phyloP scores from a whole-genome alignment of 1,139 yeast genomes.

The Fermentozyma sake region DNA sequence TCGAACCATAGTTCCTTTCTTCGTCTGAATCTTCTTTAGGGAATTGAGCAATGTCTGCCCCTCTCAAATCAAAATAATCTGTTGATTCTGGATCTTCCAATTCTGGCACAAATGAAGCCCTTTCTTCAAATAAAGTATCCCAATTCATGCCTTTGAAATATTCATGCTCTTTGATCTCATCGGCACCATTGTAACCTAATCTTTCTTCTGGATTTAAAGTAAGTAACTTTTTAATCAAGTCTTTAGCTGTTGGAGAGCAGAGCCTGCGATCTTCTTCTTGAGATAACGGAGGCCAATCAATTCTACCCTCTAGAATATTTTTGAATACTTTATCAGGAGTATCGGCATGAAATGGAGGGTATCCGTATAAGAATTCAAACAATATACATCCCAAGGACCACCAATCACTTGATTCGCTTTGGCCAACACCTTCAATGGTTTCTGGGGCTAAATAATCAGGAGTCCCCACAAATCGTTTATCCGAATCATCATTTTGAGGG shows the following conservation, averaged over 20 bases:
- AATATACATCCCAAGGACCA: conserved; percentile 97
- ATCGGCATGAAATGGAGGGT: conserved; percentile 89
- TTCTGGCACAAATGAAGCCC: conserved; percentile 80
- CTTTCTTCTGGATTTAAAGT: conserved; percentile 60
- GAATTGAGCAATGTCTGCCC: conserved; percentile 68
- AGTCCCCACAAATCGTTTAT: conserved; percentile 79
- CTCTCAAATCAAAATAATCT: conserved; percentile 87
- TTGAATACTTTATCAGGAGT: conserved; percentile 80
- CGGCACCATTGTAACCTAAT: conserved; percentile 72
- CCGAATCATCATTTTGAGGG: conserved; percentile 49
- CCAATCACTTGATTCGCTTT: conserved; percentile 92
- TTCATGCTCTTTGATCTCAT: conserved; percentile 73
- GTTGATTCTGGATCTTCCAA: conserved; percentile 82
- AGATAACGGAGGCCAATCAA: conserved; percentile 77
- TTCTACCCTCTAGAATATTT: conserved; percentile 66
- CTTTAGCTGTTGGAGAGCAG: conserved; percentile 68
- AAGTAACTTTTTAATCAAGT: conserved; percentile 62
- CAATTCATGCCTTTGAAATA: conserved; percentile 73
- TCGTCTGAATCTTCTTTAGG: conserved; percentile 48
- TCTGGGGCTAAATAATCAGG: conserved; percentile 98
- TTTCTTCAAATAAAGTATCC: conserved; percentile 68
- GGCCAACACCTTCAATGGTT: conserved; percentile 81
- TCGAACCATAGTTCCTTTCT: conserved; percentile 13
- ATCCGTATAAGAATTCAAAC: conserved; percentile 89
- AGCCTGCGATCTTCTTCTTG: conserved; percentile 46